Conservation (phyloP, 2,329 filamentous ascomycete species). For the Arachnopeziza araneosa region DNA sequence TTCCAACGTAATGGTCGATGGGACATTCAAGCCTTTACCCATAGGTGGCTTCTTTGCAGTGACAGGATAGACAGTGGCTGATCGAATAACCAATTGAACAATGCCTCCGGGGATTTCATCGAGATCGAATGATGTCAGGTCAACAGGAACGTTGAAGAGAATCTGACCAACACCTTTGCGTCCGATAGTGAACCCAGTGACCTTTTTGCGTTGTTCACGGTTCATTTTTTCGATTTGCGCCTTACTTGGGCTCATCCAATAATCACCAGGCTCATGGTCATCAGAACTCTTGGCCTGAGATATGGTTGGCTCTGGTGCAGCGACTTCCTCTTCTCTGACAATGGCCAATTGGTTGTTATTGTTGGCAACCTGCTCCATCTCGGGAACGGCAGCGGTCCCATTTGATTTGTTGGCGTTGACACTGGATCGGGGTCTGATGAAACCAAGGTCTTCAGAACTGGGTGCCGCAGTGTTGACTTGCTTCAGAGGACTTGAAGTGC, state of each 20-base stretch:
- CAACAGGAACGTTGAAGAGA: constrained; percentile 74
- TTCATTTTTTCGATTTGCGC: constrained; percentile 76
- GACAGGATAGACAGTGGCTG: constrained; percentile 79
- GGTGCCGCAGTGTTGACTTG: constrained; percentile 42
- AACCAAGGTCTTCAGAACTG: constrained; percentile 53
- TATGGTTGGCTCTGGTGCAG: constrained; percentile 22
- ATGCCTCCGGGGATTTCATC: constrained; percentile 75
- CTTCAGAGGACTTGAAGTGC: constrained; percentile 30
- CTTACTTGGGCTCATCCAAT: constrained; percentile 78
- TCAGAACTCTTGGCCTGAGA: constrained; percentile 7
- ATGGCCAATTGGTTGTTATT: constrained; percentile 72
- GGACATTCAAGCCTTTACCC: constrained; percentile 88
- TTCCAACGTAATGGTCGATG: constrained; percentile 78
- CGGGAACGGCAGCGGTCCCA: constrained; percentile 44
- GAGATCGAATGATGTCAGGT: constrained; percentile 72
- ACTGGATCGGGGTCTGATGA: constrained; percentile 43
- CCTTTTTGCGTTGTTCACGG: constrained; percentile 68
- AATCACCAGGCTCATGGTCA: constrained; percentile 54
- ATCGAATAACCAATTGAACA: constrained; percentile 69
- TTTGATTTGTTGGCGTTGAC: constrained; percentile 42
- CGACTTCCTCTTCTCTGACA: constrained; percentile 64
- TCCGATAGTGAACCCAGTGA: constrained; percentile 74
- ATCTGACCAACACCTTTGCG: constrained; percentile 77
- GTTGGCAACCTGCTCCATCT: constrained; percentile 58
- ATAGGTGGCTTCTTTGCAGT: constrained; percentile 71